Conservation (phyloP, 371 early-diverging fungal genomes). For the Fennellomyces sp. region DNA sequence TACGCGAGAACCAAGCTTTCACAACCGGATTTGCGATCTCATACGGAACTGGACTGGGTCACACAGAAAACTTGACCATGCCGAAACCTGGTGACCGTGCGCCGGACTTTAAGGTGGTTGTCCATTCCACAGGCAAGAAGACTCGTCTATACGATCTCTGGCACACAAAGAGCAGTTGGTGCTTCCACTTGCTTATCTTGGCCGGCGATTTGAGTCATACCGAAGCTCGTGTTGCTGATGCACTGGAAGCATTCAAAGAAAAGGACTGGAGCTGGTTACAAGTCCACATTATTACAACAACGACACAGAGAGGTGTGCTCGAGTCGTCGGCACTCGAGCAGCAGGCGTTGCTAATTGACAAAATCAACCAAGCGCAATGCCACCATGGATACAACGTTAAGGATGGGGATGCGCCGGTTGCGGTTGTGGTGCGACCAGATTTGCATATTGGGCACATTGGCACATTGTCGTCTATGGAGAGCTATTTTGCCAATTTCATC, state of each 20-base stretch:
- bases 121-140: constrained; percentile 28
- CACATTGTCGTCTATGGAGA: neutral
- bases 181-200: constrained; percentile 5
- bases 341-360: constrained; percentile 29
- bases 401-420: constrained; percentile 7
- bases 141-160: constrained; percentile 29
- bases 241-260: neutral
- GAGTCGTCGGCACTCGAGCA: neutral
- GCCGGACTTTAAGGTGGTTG: constrained; percentile 39
- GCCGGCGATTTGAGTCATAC: constrained; percentile 7
- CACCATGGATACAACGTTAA: constrained; percentile 30
- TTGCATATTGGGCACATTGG: constrained; percentile 31
- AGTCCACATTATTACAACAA: constrained; percentile 9
- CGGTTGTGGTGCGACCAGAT: constrained; percentile 34
- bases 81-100: constrained; percentile 37
- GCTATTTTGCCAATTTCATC: neutral
- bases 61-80: neutral
- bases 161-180: neutral
- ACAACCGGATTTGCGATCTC: constrained; percentile 40
- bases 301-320: constrained; percentile 6
- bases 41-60: neutral
- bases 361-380: constrained; percentile 47
- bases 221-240: constrained; percentile 5
- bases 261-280: constrained; percentile 3
- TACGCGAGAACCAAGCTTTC: constrained; percentile 28